A percentile compares a stretch with the other conserved stretches of the same genome.
These are phyloP conservation scores for Epichloe sylvatica DNA, from an alignment of 2,329 filamentous ascomycete genomes.

Conservation along the genomic window DNA sequence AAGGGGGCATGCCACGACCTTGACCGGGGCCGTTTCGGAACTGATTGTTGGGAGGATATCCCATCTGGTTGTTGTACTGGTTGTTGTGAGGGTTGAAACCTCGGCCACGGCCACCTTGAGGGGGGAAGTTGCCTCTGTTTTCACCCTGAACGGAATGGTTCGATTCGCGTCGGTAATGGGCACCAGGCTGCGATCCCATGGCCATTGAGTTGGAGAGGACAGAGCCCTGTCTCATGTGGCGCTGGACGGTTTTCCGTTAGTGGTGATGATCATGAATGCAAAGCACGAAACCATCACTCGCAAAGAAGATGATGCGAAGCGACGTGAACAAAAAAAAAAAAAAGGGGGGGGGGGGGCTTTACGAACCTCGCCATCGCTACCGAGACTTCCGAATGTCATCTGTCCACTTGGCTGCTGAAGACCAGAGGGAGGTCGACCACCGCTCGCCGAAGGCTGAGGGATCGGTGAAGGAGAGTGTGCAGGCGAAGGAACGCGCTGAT, in stretches of 20 bases:
- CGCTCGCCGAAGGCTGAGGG: constrained; percentile 70
- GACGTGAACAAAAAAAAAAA: constrained; percentile 6
- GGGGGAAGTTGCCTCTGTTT: constrained; percentile 37
- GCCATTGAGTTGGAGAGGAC: constrained; percentile 47
- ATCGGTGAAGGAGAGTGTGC: constrained; percentile 86
- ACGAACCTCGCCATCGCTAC: constrained; percentile 68
- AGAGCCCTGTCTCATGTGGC: constrained; percentile 55
- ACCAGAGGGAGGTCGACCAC: constrained; percentile 70
- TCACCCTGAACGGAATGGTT: constrained; percentile 59
- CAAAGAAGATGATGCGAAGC: constrained; percentile 4
- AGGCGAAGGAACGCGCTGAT: constrained; percentile 66
- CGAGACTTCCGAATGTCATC: constrained; percentile 73
- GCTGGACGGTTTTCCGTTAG: constrained; percentile 26
- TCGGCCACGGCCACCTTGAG: constrained; percentile 36
- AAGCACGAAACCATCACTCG: background rate
- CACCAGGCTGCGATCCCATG: constrained; percentile 48
- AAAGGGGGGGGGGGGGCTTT: background rate
- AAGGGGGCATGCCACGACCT: constrained; percentile 38
- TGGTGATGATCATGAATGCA: background rate
- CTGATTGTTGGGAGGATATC: constrained; percentile 30
- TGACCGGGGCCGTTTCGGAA: constrained; percentile 29
- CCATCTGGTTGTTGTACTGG: constrained; percentile 33
- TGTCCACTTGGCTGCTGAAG: constrained; percentile 53
- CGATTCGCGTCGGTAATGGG: constrained; percentile 74
- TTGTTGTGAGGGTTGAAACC: constrained; percentile 29